These are phyloP conservation scores for Roridomyces roridus DNA, from an alignment of 768 basidiomycete species.

Conservation along the genomic window DNA sequence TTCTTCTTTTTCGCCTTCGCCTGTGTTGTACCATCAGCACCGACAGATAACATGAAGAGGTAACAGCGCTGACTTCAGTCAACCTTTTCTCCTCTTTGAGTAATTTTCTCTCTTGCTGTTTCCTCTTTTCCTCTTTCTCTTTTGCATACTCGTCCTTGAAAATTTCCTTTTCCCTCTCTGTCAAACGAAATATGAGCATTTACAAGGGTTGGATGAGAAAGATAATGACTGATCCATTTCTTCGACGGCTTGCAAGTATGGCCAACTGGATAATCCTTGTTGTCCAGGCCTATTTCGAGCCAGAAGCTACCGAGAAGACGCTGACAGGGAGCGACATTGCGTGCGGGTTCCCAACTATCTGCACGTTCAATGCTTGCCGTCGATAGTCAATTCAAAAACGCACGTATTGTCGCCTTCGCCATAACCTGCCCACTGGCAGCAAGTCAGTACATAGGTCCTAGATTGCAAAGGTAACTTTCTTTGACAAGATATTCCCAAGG, in stretches of 20 bases:
- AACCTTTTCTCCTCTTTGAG: slow-evolving; percentile 8
- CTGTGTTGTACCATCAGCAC: slow-evolving; percentile 1
- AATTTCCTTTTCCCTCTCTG: slow-evolving; percentile 14
- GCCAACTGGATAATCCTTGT: slow-evolving; percentile 46
- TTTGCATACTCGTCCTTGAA: slow-evolving; percentile 10
- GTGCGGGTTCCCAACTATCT: slow-evolving; percentile 56
- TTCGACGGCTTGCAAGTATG: slow-evolving; percentile 35
- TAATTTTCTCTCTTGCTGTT: slow-evolving; percentile 19
- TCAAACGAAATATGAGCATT: background rate
- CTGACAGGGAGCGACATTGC: slow-evolving; percentile 47
- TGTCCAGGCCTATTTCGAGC: slow-evolving; percentile 48
- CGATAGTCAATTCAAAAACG: slow-evolving; percentile 7
- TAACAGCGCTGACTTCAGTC: slow-evolving; percentile 8
- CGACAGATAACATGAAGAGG: background rate
- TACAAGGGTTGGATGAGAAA: too few relatives aligned
- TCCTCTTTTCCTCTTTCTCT: slow-evolving; percentile 10
- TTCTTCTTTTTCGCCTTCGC: slow-evolving; percentile 16
- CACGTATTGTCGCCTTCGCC: slow-evolving; percentile 48
- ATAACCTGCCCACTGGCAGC: slow-evolving; percentile 57
- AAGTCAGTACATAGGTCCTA: too few relatives aligned
- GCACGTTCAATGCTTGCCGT: background rate
- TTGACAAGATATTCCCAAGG: background rate
- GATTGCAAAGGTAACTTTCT: too few relatives aligned
- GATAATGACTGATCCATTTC: slow-evolving; percentile 51
- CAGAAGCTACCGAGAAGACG: slow-evolving; percentile 52